Base-by-base conservation (phyloP, 495 filamentous ascomycete genomes). In the Xylaria telfairii region DNA sequence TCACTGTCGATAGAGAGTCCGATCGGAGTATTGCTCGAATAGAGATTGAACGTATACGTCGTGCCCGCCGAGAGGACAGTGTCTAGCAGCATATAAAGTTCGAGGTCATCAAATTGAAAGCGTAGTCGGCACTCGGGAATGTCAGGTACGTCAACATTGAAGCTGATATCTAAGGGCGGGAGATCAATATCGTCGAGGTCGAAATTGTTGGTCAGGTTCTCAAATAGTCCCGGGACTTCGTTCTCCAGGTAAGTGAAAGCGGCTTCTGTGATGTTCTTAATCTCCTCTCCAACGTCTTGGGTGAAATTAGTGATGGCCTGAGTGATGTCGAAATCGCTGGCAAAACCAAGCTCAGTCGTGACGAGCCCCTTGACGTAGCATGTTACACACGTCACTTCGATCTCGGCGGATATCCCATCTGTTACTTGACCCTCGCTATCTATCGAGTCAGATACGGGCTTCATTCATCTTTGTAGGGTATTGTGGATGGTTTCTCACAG, bases 311-410 rank as follows among this genome's bases (percentile, higher is more conserved):
- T 37, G 44, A 86, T 64, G 30, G 74, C 76, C 28, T 81, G 72
- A 41, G 69, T 78, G 37, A 81, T 76, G 42, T 85, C 80, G 75
- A 84, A 82, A 49, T 79, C 72, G 37, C 78, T 77, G 21, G 78
- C 73, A 42, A 85, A 74, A 1, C 74, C 80, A 46, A 88, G 73
- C 17, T 78, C 69, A 13, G 82, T 81, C 5, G 74, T 85, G 13
- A 81, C 83, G 12, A 71, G 70, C 60, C 86, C 86, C 51, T 84
- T 85, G 70, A 86, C 74, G 69, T 88, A 89, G 70, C 86, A 88
- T 46, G 77, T 84, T 24, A 79, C 80, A 74, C 86, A 87, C 13
- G 75, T 79, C 54, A 88, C 83, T 70, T 83, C 77, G 24, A 84
- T 71, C 24, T 68, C 70, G 6, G 57, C 76, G 21, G 65, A 66